Percentiles rank a stretch among this genome's conserved stretches.
Evolutionary conservation across 306 rosid species (phyloP).

Genomic region (Cicer judaicum): DNA sequence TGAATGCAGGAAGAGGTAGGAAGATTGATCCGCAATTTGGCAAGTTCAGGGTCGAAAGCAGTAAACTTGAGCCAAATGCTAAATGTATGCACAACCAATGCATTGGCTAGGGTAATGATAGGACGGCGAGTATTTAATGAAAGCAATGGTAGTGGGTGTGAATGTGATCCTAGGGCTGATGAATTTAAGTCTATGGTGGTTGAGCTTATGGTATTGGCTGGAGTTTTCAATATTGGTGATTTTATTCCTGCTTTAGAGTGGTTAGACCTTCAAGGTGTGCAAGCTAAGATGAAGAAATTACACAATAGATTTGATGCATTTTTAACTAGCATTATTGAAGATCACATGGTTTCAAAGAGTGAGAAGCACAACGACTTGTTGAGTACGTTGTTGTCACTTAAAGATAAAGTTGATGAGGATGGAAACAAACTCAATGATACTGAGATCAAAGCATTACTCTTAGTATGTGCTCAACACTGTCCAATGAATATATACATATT

Average conservation of each 20-base stretch:
- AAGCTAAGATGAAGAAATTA: slow-evolving; percentile 62
- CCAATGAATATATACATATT: too few relatives aligned
- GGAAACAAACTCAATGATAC: slow-evolving; percentile 58
- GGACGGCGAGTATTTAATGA: slow-evolving; percentile 69
- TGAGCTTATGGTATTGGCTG: slow-evolving; percentile 70
- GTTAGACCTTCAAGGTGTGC: slow-evolving; percentile 72
- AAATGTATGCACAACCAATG: slow-evolving; percentile 68
- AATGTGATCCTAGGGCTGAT: slow-evolving; percentile 57
- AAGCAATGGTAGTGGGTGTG: slow-evolving; percentile 37
- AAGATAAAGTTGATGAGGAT: slow-evolving; percentile 47
- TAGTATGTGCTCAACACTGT: slow-evolving; percentile 44
- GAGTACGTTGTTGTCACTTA: slow-evolving; percentile 55
- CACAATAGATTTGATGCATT: slow-evolving; percentile 70
- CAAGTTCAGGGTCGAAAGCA: slow-evolving; percentile 47
- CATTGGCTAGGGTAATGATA: slow-evolving; percentile 66
- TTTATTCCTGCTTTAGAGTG: slow-evolving; percentile 70
- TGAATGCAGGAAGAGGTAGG: slow-evolving; percentile 69
- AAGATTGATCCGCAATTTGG: slow-evolving; percentile 53
- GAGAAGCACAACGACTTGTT: slow-evolving; percentile 59
- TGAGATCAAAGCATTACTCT: slow-evolving; percentile 75
- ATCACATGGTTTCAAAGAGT: slow-evolving; percentile 45
- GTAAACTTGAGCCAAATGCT: slow-evolving; percentile 64
- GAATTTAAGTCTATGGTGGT: slow-evolving; percentile 76
- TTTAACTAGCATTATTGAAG: slow-evolving; percentile 58
- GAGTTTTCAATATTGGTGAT: slow-evolving; percentile 75